Evolutionary conservation across 306 rosid species (phyloP).

Genomic region (Prunus fruticosa): DNA sequence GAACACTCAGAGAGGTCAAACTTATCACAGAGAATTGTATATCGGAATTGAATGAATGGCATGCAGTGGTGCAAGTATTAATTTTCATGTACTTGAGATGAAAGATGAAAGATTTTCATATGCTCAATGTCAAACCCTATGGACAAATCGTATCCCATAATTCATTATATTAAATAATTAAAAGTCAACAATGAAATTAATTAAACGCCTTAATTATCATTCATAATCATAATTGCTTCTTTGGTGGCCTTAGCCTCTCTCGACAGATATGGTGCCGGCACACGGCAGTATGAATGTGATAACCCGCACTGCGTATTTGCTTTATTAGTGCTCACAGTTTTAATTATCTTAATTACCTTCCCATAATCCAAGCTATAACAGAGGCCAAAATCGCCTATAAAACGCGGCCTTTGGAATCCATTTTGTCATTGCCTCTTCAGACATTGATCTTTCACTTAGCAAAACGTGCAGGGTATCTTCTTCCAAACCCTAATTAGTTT

Average conservation of each 20-base stretch:
- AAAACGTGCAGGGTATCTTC: not conserved
- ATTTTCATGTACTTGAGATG: too few relatives aligned
- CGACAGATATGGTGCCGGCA: not conserved
- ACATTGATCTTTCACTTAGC: not conserved
- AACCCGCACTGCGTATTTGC: not conserved
- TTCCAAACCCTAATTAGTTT: not conserved
- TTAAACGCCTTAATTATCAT: not conserved
- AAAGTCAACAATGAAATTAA: not conserved
- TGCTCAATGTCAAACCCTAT: not conserved
- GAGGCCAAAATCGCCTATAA: not conserved
- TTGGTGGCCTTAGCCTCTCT: slow-evolving; percentile 2
- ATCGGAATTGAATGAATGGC: too few relatives aligned
- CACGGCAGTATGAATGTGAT: not conserved
- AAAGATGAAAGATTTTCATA: too few relatives aligned
- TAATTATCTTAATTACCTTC: not conserved
- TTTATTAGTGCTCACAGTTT: not conserved
- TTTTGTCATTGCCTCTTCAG: not conserved
- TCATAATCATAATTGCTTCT: not conserved
- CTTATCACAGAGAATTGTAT: too few relatives aligned
- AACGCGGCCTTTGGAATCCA: not conserved
- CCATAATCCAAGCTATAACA: not conserved
- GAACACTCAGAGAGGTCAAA: too few relatives aligned
- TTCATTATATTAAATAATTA: not conserved
- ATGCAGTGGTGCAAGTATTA: too few relatives aligned
- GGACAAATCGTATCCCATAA: not conserved